Base-by-base conservation (phyloP, 768 basidiomycete species). In the Macrocybe gigantea region DNA sequence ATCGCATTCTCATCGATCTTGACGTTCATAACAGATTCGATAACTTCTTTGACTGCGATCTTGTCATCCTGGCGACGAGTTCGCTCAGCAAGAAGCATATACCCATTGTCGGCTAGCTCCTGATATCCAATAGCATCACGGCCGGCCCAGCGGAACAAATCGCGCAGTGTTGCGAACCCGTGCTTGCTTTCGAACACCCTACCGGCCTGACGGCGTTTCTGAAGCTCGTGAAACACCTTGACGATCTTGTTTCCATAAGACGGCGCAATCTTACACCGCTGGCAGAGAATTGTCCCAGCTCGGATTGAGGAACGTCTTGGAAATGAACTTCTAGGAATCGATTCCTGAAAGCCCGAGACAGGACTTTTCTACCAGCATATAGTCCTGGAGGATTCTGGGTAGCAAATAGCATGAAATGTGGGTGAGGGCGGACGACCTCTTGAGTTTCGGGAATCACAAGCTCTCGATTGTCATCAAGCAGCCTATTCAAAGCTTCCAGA, bases 271-370 rank as follows among this genome's bases (percentile, higher is more conserved):
- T 76, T 81, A 64, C 93, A 95, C 41, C 93, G 75, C 60, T 94
- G 85, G 56, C 85, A 90, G n/a, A 99, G 73, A 54, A 99, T 98
- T 3, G 82, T 87, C 66, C 92, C 38, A 98, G 71, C 62, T 99
- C 96, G 5, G 74, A 75, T 64, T 97, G 91, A 0, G 96, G 96
- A 0, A 98, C 94, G 56, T 99, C 95, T 45, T 91, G 87, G 60
- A 97, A 98, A 61, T 97, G 93, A 14, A 98, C 90, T 64, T 99
- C 96, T 12, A 99, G 78, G 66, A 98, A 98, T 5, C 96, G 88
- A 66, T 93, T 96, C 31, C 96, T 81, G 70, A 99, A 97, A 0
- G 96, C 96, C 7, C 96, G 81, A 3, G 95, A 98, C 8, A 98
- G 68, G 6, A 95, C 78, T 60, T 99, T 99, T 54, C 96, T 78